Percentiles rank a stretch among this genome's conserved stretches.
These are phyloP conservation scores for Hyparrhenia diplandra DNA, from an alignment of 176 grass and related monocot genomes.

Conservation along the genomic window DNA sequence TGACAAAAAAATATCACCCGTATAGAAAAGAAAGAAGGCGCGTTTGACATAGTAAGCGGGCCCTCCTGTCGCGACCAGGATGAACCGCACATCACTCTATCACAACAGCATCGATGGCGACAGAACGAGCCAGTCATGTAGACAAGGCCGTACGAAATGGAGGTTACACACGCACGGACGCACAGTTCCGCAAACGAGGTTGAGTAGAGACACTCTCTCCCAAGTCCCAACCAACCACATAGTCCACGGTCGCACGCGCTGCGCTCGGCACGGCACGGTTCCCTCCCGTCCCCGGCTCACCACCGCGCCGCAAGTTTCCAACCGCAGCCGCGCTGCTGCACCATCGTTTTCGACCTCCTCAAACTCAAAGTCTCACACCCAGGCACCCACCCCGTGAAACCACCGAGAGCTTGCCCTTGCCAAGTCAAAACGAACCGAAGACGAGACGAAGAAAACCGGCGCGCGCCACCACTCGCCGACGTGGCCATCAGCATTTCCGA, in stretches of 20 bases:
- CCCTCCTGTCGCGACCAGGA: background rate
- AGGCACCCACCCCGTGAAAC: background rate
- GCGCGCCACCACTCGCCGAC: background rate
- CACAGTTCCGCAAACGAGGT: background rate
- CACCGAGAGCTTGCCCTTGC: background rate
- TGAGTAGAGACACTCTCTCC: background rate
- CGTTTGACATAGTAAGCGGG: background rate
- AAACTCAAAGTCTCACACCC: too few species aligned
- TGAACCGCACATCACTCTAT: background rate
- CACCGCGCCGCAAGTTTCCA: background rate
- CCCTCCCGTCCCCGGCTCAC: too few species aligned
- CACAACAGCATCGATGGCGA: background rate
- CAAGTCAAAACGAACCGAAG: background rate
- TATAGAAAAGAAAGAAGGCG: background rate
- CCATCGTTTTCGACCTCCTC: conserved; percentile 5
- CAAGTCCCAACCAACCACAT: background rate
- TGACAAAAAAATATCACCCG: background rate
- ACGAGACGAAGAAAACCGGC: background rate
- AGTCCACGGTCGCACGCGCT: background rate
- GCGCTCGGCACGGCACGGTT: background rate
- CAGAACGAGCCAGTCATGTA: background rate
- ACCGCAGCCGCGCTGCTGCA: background rate
- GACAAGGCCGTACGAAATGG: background rate
- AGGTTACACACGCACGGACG: background rate
- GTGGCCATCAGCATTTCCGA: background rate